phyloP scores from a whole-genome alignment of 139 green algal species.

The Tetradesmus obliquus region DNA sequence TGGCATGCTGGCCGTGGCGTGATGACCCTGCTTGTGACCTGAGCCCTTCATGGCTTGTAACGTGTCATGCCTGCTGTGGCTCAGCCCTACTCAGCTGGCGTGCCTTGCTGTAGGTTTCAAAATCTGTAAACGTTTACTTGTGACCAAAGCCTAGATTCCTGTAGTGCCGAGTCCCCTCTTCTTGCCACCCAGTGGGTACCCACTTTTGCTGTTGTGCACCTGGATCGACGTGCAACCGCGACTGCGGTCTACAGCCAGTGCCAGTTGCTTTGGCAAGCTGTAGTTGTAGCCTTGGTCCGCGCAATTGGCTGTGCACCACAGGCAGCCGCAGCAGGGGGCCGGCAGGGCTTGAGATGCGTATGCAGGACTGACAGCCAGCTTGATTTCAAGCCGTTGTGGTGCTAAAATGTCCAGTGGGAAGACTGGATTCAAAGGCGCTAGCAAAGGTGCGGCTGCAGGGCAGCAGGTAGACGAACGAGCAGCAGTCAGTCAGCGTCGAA shows the following conservation, averaged over 20 bases:
- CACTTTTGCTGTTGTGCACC: neutral
- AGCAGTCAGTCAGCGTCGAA: neutral
- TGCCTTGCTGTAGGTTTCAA: neutral
- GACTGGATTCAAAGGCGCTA: neutral
- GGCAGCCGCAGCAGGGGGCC: neutral
- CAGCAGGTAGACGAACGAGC: neutral
- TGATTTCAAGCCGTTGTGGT: neutral
- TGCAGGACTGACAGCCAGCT: neutral
- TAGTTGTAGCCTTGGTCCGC: neutral
- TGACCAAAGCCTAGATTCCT: too few species aligned
- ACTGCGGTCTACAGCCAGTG: too few species aligned
- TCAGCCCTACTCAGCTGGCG: neutral
- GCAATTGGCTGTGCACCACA: neutral
- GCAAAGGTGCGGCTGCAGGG: neutral
- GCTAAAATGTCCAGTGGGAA: neutral
- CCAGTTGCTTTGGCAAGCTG: too few species aligned
- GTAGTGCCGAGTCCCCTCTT: neutral
- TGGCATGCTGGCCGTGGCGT: neutral
- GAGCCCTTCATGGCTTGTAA: neutral
- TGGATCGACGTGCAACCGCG: neutral
- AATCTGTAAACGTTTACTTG: neutral
- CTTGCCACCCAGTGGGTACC: too few species aligned
- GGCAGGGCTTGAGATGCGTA: neutral
- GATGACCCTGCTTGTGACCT: neutral
- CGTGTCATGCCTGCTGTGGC: neutral